Percentiles rank a stretch among this genome's conserved stretches.
These are phyloP conservation scores for Coemansia sp. DNA, from an alignment of 192 early-diverging fungal genomes.

Conservation along the genomic window DNA sequence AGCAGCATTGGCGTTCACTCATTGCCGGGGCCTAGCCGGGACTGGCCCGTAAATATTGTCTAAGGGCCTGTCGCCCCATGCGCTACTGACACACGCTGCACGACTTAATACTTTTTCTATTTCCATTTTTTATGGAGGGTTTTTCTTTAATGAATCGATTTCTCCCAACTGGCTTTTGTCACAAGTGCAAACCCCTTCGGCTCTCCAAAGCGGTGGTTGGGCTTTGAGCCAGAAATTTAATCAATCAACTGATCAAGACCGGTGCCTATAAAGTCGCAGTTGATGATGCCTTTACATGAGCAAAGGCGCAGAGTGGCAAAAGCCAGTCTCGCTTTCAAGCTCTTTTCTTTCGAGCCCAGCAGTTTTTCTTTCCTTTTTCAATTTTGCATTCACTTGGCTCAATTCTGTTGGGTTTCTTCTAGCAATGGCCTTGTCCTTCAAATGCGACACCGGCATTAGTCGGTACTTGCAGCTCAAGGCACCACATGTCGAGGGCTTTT, in stretches of 20 bases:
- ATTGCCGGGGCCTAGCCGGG: conserved; percentile 35
- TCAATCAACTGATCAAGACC: neutral
- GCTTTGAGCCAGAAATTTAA: neutral
- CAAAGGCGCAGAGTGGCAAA: neutral
- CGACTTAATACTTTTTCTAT: neutral
- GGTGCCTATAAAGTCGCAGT: neutral
- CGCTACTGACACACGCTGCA: neutral
- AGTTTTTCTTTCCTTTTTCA: neutral
- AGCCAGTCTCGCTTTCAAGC: neutral
- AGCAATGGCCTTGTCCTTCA: conserved; percentile 14
- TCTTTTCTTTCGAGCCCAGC: neutral
- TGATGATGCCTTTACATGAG: neutral
- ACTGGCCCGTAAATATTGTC: conserved; percentile 54
- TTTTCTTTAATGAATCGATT: neutral
- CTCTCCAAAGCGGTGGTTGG: neutral
- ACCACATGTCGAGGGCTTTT: conserved; percentile 46
- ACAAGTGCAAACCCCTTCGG: neutral
- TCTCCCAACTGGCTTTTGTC: neutral
- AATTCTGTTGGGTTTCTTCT: neutral
- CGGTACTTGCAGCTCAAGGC: conserved; percentile 47
- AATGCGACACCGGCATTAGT: conserved; percentile 27
- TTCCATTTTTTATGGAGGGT: neutral
- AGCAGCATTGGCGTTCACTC: conserved; percentile 11
- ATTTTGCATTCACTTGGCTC: neutral
- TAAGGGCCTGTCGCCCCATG: conserved; percentile 8